phyloP scores from a whole-genome alignment of 202 grass and related monocot species.

The Panicum virgatum region DNA sequence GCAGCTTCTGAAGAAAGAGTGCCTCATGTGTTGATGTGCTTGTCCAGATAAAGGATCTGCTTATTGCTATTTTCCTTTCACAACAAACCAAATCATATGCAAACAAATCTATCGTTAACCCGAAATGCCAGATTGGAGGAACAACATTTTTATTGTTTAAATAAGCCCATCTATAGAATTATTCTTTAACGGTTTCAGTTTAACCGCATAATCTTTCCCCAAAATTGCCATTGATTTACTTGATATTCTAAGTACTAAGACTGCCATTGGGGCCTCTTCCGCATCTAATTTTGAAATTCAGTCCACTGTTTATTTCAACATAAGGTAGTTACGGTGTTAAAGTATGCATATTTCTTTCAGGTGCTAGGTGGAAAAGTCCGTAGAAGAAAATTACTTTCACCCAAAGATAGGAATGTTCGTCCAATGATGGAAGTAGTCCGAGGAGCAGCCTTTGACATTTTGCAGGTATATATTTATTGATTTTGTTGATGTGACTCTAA shows the following conservation, averaged over 20 bases:
- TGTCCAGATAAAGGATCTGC: slow-evolving; percentile 1
- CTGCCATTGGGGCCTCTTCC: not conserved
- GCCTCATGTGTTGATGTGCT: not conserved
- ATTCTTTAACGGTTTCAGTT: no score
- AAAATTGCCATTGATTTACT: not conserved
- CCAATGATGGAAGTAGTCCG: slow-evolving; percentile 98
- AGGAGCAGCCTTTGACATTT: slow-evolving; percentile 90
- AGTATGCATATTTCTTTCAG: slow-evolving; percentile 43
- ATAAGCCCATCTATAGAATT: no score
- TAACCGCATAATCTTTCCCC: not conserved
- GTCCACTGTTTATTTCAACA: not conserved
- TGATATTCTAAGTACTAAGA: no score
- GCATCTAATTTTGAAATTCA: not conserved
- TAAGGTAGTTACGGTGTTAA: not conserved
- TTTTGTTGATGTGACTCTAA: slow-evolving; percentile 9
- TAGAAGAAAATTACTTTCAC: slow-evolving; percentile 91
- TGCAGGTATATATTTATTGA: slow-evolving; percentile 63
- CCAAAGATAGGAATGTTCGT: slow-evolving; percentile 87
- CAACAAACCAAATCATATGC: not conserved
- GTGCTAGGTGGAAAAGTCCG: slow-evolving; percentile 80
- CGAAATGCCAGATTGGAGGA: not conserved
- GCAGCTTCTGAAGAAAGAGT: slow-evolving; percentile 2
- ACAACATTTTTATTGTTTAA: no score
- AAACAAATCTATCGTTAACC: not conserved
- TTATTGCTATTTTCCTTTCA: not conserved